Percentiles rank a stretch among this genome's conserved stretches.
phyloP scores from a whole-genome alignment of 352 stramenopile genomes.

The Phytophthora pseudosyringae region DNA sequence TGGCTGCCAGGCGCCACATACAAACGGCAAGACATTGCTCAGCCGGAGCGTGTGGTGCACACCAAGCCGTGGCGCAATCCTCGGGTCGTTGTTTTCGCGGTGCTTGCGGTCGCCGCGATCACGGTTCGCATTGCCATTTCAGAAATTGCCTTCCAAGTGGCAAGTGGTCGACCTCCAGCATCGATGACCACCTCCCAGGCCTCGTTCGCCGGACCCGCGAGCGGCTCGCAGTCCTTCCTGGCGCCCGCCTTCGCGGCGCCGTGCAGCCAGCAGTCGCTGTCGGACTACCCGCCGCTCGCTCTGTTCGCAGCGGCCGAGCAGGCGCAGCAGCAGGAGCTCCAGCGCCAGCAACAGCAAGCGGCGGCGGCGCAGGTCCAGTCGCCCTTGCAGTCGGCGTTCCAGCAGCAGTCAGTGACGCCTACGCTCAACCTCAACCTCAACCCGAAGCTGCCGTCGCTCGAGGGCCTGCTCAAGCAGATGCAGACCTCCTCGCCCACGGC shows the following conservation, averaged over 20 bases:
- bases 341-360: constrained; percentile 25
- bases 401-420: constrained; percentile 11
- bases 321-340: constrained; percentile 32
- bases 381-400: constrained; percentile 6
- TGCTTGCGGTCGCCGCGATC: constrained; percentile 16
- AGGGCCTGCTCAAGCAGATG: constrained; percentile 72
- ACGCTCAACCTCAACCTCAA: constrained; percentile 34
- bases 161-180: constrained; percentile 15
- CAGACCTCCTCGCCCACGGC: constrained; percentile 41
- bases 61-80: constrained; percentile 36
- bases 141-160: constrained; percentile 35
- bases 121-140: constrained; percentile 29
- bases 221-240: constrained; percentile 36
- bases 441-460: constrained; percentile 69
- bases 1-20: constrained; percentile 18
- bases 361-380: neutral
- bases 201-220: constrained; percentile 16
- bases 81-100: constrained; percentile 37
- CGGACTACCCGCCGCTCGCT: constrained; percentile 35
- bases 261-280: constrained; percentile 38
- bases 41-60: neutral
- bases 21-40: constrained; percentile 22
- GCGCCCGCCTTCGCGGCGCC: constrained; percentile 31
- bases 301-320: constrained; percentile 37
- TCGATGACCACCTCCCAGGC: constrained; percentile 33